phyloP scores from a whole-genome alignment of 2,329 filamentous ascomycete genomes.

The Neonectria neomacrospora region DNA sequence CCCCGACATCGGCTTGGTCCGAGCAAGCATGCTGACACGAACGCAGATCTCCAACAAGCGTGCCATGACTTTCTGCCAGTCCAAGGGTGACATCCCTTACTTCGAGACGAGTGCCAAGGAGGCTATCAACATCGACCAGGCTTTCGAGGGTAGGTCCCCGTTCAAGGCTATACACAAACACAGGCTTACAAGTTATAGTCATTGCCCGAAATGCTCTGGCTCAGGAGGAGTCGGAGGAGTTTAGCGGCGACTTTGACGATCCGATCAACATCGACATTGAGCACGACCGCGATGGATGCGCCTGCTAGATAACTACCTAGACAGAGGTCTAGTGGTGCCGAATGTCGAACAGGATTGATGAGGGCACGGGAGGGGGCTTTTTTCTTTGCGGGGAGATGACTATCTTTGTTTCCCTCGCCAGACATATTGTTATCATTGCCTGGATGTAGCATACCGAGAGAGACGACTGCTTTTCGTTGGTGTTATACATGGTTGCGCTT shows the following conservation, averaged over 20 bases:
- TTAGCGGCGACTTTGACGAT: constrained; percentile 96
- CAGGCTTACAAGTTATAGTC: constrained; percentile 63
- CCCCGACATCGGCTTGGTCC: neutral
- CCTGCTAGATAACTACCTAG: constrained; percentile 71
- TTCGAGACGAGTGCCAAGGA: constrained; percentile 99
- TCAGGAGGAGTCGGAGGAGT: constrained; percentile 98
- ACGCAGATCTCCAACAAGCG: constrained; percentile 91
- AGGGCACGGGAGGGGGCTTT: constrained; percentile 12
- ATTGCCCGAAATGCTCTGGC: constrained; percentile 95
- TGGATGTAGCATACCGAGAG: constrained; percentile 44
- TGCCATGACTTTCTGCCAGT: constrained; percentile 97
- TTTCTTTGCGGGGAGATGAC: constrained; percentile 10
- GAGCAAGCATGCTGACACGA: constrained; percentile 19
- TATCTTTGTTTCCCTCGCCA: constrained; percentile 21
- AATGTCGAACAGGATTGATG: constrained; percentile 25
- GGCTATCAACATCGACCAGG: constrained; percentile 94
- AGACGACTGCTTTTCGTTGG: constrained; percentile 38
- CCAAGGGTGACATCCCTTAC: constrained; percentile 96
- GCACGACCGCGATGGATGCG: constrained; percentile 90
- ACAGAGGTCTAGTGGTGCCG: constrained; percentile 12
- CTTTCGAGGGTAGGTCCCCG: constrained; percentile 68
- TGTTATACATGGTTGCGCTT: constrained; percentile 42
- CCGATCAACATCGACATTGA: constrained; percentile 98
- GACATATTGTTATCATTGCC: constrained; percentile 38
- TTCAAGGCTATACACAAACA: neutral